A percentile compares a stretch with the other conserved stretches of the same genome.
These are phyloP conservation scores for Begonia loranthoides DNA, from an alignment of 306 rosid species.

Conservation along the genomic window DNA sequence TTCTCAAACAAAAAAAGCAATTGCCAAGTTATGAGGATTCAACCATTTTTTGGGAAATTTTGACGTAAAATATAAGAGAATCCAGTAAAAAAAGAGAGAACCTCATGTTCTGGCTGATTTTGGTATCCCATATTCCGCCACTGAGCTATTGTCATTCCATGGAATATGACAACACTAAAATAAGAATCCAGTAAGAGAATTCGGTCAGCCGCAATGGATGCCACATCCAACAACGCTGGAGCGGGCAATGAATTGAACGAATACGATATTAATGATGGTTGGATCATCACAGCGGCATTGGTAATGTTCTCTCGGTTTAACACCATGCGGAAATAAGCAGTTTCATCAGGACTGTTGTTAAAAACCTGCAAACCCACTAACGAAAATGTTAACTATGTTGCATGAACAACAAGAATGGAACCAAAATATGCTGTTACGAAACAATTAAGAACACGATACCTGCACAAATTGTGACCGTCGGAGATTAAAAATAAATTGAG, in stretches of 20 bases:
- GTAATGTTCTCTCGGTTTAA: conserved; percentile 83
- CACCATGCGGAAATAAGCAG: conserved; percentile 92
- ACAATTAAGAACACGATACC: conserved; percentile 26
- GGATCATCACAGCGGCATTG: conserved; percentile 97
- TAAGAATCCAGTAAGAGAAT: conserved; percentile 87
- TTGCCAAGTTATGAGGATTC: background rate
- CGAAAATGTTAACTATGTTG: background rate
- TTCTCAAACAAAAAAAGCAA: background rate
- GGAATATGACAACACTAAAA: conserved; percentile 87
- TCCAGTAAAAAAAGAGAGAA: no score
- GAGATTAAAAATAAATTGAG: conserved; percentile 90
- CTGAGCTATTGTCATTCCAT: conserved; percentile 97
- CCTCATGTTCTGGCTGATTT: conserved; percentile 78
- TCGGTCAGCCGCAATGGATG: conserved; percentile 80
- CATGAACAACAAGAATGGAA: conserved; percentile 5
- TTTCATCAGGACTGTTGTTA: conserved; percentile 99
- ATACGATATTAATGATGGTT: conserved; percentile 78
- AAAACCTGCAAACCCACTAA: conserved; percentile 54
- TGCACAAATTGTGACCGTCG: conserved; percentile 96
- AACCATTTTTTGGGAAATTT: conserved; percentile 3
- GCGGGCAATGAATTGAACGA: conserved; percentile 80
- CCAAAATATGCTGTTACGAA: background rate
- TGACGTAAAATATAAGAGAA: conserved; percentile 13
- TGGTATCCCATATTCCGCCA: conserved; percentile 99
- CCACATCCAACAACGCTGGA: conserved; percentile 87